Percentiles rank a stretch among this genome's conserved stretches.
These are phyloP conservation scores for Fusarium sp. DNA, from an alignment of 2,329 filamentous ascomycete genomes.

Conservation along the genomic window DNA sequence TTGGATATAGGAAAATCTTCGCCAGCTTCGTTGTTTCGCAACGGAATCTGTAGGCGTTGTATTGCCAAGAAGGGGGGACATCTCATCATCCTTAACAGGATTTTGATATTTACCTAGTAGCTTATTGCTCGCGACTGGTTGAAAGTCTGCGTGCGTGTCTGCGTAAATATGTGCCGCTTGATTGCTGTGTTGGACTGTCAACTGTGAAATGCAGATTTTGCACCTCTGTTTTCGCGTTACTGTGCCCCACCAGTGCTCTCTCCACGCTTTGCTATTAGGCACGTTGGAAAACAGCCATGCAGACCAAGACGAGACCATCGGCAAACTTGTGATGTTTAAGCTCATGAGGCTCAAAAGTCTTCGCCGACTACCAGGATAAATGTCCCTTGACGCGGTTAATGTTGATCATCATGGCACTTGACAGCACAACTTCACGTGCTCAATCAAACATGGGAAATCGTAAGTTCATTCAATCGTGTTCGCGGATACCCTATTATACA, in stretches of 20 bases:
- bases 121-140: background rate
- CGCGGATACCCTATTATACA: slow-evolving; percentile 10
- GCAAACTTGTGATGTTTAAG: background rate
- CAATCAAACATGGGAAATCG: slow-evolving; percentile 1
- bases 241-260: background rate
- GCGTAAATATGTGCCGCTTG: background rate
- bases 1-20: slow-evolving; percentile 73
- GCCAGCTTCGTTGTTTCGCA: slow-evolving; percentile 54
- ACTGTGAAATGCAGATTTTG: background rate
- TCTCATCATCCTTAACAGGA: slow-evolving; percentile 47
- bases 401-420: background rate
- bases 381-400: background rate
- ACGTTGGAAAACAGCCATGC: background rate
- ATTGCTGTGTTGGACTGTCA: background rate
- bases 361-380: background rate
- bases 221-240: background rate
- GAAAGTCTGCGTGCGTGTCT: background rate
- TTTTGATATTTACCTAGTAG: slow-evolving; percentile 7
- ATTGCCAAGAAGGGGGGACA: slow-evolving; percentile 73
- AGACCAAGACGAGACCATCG: background rate
- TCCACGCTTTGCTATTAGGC: background rate
- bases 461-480: slow-evolving; percentile 15
- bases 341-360: slow-evolving; percentile 2
- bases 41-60: slow-evolving; percentile 57
- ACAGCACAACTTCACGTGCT: background rate